Evolutionary conservation across 2,329 filamentous ascomycete genomes (phyloP).

Genomic region (Fusarium multiceps): DNA sequence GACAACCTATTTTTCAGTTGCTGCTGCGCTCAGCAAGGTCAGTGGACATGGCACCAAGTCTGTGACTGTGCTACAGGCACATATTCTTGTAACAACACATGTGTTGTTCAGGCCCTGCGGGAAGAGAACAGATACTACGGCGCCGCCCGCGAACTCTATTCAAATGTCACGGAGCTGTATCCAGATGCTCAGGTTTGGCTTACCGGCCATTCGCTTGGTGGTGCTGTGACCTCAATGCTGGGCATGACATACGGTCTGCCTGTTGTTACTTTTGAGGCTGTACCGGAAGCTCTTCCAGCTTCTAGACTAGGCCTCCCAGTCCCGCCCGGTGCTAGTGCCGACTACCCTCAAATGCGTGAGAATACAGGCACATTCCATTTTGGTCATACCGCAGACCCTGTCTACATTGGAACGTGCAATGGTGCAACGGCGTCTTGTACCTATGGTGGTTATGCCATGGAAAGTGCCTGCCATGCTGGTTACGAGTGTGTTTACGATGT

Average conservation of each 20-base stretch:
- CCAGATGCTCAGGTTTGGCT: slow-evolving; percentile 88
- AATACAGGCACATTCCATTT: slow-evolving; percentile 89
- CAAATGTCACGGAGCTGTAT: slow-evolving; percentile 91
- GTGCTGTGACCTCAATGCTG: slow-evolving; percentile 87
- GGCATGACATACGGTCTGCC: slow-evolving; percentile 92
- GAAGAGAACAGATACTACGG: slow-evolving; percentile 93
- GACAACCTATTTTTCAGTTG: slow-evolving; percentile 99
- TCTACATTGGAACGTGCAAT: slow-evolving; percentile 95
- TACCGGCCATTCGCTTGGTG: slow-evolving; percentile 91
- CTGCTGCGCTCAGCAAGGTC: slow-evolving; percentile 94
- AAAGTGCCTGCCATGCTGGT: slow-evolving; percentile 91
- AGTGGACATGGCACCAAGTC: slow-evolving; percentile 89
- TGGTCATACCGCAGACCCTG: slow-evolving; percentile 93
- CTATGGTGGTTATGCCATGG: slow-evolving; percentile 91
- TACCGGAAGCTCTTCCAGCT: slow-evolving; percentile 89
- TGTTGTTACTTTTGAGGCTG: slow-evolving; percentile 91
- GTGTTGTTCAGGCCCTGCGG: slow-evolving; percentile 77
- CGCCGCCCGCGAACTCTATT: slow-evolving; percentile 87
- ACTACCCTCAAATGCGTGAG: slow-evolving; percentile 74
- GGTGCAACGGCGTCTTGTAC: slow-evolving; percentile 89
- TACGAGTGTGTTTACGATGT: slow-evolving; percentile 92
- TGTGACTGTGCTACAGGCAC: slow-evolving; percentile 91
- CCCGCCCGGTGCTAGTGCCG: slow-evolving; percentile 80
- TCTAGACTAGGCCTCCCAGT: slow-evolving; percentile 85
- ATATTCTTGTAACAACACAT: slow-evolving; percentile 93